These are phyloP conservation scores for Penicillium cinerascens DNA, from an alignment of 495 filamentous ascomycete species.

Conservation along the genomic window DNA sequence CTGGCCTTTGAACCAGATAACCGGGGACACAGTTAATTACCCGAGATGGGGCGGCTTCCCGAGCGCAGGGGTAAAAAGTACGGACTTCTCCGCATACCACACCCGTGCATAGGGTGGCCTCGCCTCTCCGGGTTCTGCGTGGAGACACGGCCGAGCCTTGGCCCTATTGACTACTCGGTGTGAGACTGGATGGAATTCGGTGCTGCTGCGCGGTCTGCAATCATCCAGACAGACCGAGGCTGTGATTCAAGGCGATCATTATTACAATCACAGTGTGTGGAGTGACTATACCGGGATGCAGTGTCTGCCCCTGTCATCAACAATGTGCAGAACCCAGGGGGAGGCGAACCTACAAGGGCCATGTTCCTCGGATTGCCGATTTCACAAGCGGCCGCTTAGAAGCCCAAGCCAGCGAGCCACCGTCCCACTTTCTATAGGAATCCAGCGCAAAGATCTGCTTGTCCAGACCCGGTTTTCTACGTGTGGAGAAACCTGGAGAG, in stretches of 20 bases:
- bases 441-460: not conserved
- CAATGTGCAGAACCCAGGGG: not conserved
- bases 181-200: not conserved
- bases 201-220: not conserved
- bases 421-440: not conserved
- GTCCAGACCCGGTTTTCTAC: not conserved
- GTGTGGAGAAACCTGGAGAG: not conserved
- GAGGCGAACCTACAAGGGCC: not conserved
- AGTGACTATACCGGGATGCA: too few species aligned
- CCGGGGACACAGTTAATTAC: not conserved
- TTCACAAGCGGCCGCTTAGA: slow-evolving; percentile 4
- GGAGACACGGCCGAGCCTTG: not conserved
- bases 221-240: not conserved
- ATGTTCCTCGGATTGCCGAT: slow-evolving; percentile 2
- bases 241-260: not conserved
- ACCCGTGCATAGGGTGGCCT: not conserved
- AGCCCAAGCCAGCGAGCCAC: not conserved
- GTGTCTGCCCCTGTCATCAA: not conserved
- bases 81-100: slow-evolving; percentile 1
- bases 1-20: not conserved
- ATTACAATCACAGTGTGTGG: too few species aligned
- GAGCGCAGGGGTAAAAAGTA: not conserved
- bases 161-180: not conserved
- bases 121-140: not conserved
- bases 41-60: slow-evolving; percentile 4